Conservation (phyloP, 805 yeast species). For the Pachysolen tannophilus region DNA sequence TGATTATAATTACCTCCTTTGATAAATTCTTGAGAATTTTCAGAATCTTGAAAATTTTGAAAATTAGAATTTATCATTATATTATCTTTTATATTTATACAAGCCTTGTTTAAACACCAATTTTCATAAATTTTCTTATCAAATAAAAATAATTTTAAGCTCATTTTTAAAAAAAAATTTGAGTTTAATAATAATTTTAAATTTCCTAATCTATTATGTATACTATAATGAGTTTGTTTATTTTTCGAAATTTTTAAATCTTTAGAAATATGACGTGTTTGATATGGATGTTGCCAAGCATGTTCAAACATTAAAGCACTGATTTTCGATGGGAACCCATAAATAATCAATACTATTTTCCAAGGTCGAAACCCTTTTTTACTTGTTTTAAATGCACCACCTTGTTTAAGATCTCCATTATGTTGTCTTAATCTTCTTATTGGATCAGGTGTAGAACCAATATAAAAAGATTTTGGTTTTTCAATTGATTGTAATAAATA, state of each 20-base stretch:
- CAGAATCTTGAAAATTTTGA: conserved; percentile 4
- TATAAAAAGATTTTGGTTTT: conserved; percentile 53
- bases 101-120: conserved; percentile 29
- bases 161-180: conserved; percentile 35
- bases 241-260: conserved; percentile 29
- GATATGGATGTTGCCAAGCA: conserved; percentile 72
- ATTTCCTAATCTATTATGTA: conserved; percentile 41
- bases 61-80: conserved; percentile 13
- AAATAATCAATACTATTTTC: conserved; percentile 55
- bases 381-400: conserved; percentile 69
- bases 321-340: conserved; percentile 65
- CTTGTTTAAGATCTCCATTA: conserved; percentile 54
- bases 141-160: conserved; percentile 40
- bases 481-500: conserved; percentile 58
- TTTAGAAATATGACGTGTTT: conserved; percentile 49
- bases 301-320: conserved; percentile 77
- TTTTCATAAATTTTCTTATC: conserved; percentile 18
- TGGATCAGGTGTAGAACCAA: conserved; percentile 83
- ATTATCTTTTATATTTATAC: conserved; percentile 16
- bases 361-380: conserved; percentile 58
- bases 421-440: conserved; percentile 62
- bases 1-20: conserved; percentile 24
- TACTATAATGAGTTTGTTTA: conserved; percentile 29
- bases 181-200: conserved; percentile 34
- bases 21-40: conserved; percentile 7